Conservation (phyloP, 108 stramenopile species). For the Stephanodiscus minutulus region DNA sequence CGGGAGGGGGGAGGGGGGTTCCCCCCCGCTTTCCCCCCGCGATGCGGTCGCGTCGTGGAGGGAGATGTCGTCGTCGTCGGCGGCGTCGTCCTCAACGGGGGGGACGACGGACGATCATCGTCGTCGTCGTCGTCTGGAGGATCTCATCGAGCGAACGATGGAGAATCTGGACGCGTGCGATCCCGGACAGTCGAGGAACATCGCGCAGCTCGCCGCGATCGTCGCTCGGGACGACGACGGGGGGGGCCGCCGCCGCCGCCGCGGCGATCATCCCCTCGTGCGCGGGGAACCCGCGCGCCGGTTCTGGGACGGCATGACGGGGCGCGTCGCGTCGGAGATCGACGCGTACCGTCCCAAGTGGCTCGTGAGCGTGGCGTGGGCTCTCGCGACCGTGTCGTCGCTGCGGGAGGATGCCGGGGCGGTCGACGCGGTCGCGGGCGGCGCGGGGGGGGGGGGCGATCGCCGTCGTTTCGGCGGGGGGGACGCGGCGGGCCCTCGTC, state of each 20-base stretch:
- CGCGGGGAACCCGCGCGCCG: neutral
- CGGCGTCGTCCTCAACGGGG: neutral
- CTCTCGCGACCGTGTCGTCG: conserved; percentile 42
- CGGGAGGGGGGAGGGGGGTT: neutral
- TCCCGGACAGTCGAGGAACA: neutral
- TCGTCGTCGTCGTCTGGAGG: neutral
- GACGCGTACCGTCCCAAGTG: conserved; percentile 15
- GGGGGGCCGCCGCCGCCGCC: too few species aligned
- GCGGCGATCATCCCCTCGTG: too few species aligned
- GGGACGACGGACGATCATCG: neutral
- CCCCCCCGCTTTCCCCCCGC: neutral
- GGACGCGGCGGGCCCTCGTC: too few species aligned
- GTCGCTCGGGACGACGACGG: neutral
- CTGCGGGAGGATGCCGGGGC: neutral
- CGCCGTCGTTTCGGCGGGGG: neutral
- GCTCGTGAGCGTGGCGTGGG: conserved; percentile 32
- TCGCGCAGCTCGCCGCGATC: neutral
- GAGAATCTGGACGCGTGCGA: neutral
- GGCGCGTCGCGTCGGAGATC: neutral
- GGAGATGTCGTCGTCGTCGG: neutral
- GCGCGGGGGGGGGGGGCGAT: neutral
- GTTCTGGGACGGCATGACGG: neutral
- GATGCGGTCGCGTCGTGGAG: neutral
- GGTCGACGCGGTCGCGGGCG: neutral
- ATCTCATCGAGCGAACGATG: neutral